These are phyloP conservation scores for Alternaria postmessia DNA, from an alignment of 2,329 filamentous ascomycete species.

Conservation along the genomic window DNA sequence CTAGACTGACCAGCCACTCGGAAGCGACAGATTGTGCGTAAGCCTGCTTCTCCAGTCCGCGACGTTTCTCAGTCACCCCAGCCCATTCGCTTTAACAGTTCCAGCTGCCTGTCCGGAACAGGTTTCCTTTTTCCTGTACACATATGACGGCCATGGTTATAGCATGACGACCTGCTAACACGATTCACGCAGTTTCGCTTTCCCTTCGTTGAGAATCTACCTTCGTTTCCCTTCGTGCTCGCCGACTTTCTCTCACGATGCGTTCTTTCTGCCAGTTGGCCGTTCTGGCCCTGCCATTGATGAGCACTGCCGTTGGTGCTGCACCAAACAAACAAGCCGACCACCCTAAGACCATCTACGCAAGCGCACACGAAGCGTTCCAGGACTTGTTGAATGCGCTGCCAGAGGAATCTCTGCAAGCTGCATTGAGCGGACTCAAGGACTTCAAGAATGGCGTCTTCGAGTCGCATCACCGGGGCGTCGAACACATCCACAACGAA, in stretches of 20 bases:
- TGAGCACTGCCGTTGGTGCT: slow-evolving; percentile 31
- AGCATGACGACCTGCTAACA: slow-evolving; percentile 30
- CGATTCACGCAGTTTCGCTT: slow-evolving; percentile 19
- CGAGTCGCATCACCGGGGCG: slow-evolving; percentile 68
- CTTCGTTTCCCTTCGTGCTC: slow-evolving; percentile 3
- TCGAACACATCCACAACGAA: slow-evolving; percentile 68
- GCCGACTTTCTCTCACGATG: slow-evolving; percentile 31
- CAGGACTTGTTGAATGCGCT: slow-evolving; percentile 64
- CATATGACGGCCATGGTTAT: slow-evolving; percentile 7
- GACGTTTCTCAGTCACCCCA: slow-evolving; percentile 13
- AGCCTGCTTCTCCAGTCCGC: slow-evolving; percentile 12
- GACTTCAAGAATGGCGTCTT: slow-evolving; percentile 75
- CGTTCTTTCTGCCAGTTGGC: slow-evolving; percentile 40
- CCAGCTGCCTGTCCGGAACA: slow-evolving; percentile 3
- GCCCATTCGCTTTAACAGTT: slow-evolving; percentile 4
- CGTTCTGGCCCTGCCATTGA: slow-evolving; percentile 44
- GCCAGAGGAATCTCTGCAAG: slow-evolving; percentile 69
- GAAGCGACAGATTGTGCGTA: slow-evolving; percentile 22
- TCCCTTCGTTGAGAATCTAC: slow-evolving; percentile 14
- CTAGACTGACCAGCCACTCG: slow-evolving; percentile 13
- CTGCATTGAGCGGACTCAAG: slow-evolving; percentile 69
- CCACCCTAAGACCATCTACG: slow-evolving; percentile 32
- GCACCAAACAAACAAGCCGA: slow-evolving; percentile 28
- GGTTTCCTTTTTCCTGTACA: slow-evolving; percentile 13
- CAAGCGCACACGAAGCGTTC: slow-evolving; percentile 56